Conservation (phyloP, 2,329 filamentous ascomycete species). For the Epichloe typhina region DNA sequence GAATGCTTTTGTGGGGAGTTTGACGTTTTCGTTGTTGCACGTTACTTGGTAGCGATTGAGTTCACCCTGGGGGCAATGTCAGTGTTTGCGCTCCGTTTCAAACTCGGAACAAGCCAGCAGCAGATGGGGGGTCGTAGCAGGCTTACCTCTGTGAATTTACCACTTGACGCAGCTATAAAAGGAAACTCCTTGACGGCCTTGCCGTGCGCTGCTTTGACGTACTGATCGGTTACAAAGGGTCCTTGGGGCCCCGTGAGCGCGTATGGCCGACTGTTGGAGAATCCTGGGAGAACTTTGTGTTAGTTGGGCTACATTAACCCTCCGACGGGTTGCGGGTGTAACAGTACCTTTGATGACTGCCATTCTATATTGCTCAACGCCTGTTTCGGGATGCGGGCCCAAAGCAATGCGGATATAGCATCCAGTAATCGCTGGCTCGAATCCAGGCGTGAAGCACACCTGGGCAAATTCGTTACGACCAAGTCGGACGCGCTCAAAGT, state of each 20-base stretch:
- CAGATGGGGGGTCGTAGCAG: too few species aligned
- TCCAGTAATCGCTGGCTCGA: slow-evolving; percentile 67
- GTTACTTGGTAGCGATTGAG: slow-evolving; percentile 69
- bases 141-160: slow-evolving; percentile 65
- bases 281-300: slow-evolving; percentile 36
- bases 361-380: slow-evolving; percentile 74
- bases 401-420: slow-evolving; percentile 80
- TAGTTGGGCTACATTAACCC: background rate
- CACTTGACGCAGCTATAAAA: slow-evolving; percentile 82
- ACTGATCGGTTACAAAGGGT: slow-evolving; percentile 71
- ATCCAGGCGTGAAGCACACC: slow-evolving; percentile 86
- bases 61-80: slow-evolving; percentile 43
- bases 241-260: slow-evolving; percentile 69
- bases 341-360: slow-evolving; percentile 66
- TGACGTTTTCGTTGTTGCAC: slow-evolving; percentile 57
- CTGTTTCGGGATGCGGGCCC: slow-evolving; percentile 60
- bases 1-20: slow-evolving; percentile 58
- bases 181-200: slow-evolving; percentile 75
- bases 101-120: background rate
- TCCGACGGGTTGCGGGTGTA: background rate
- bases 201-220: slow-evolving; percentile 69
- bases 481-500: slow-evolving; percentile 73
- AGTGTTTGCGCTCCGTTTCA: slow-evolving; percentile 8
- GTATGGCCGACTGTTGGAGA: slow-evolving; percentile 69
- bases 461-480: slow-evolving; percentile 77